Percentiles rank a stretch among this genome's conserved stretches.
Conservation (phyloP, 2,329 filamentous ascomycete species). For the Aspergillus terreus region DNA sequence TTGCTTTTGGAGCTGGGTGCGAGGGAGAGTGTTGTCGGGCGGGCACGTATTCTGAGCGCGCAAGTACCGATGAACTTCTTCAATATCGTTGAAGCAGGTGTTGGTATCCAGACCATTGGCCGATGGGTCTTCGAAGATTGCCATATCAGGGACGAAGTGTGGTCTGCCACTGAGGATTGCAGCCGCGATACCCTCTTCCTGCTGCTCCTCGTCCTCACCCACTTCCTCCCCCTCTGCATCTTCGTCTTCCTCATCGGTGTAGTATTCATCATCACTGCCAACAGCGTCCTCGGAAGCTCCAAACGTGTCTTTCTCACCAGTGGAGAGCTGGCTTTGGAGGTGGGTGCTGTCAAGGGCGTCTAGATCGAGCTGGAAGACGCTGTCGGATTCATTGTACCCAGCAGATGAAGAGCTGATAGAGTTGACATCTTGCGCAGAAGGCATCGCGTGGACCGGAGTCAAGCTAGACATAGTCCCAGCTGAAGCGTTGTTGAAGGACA, state of each 20-base stretch:
- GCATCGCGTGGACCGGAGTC: not conserved
- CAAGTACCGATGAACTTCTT: slow-evolving; percentile 15
- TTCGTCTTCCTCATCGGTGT: not conserved
- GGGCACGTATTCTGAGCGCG: not conserved
- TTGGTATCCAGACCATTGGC: slow-evolving; percentile 2
- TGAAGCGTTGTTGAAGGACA: not conserved
- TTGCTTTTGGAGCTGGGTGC: slow-evolving; percentile 13
- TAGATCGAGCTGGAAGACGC: too few relatives aligned
- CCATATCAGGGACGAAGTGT: not conserved
- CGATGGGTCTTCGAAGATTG: slow-evolving; percentile 8
- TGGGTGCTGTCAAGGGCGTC: too few relatives aligned
- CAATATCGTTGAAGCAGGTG: slow-evolving; percentile 15
- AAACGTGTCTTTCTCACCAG: too few relatives aligned
- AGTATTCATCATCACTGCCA: too few relatives aligned
- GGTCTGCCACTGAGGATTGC: not conserved
- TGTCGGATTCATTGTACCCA: too few relatives aligned
- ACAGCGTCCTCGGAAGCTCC: not conserved
- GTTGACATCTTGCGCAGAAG: not conserved
- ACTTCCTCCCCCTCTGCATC: not conserved
- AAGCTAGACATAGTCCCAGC: not conserved
- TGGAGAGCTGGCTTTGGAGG: too few relatives aligned
- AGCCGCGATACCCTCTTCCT: not conserved
- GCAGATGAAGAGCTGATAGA: not conserved
- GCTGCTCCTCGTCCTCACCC: not conserved
- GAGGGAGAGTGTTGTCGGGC: slow-evolving; percentile 25